A percentile compares a stretch with the other conserved stretches of the same genome.
Evolutionary conservation across 2,329 filamentous ascomycete genomes (phyloP).

Genomic region (Epichloe coenophiala): DNA sequence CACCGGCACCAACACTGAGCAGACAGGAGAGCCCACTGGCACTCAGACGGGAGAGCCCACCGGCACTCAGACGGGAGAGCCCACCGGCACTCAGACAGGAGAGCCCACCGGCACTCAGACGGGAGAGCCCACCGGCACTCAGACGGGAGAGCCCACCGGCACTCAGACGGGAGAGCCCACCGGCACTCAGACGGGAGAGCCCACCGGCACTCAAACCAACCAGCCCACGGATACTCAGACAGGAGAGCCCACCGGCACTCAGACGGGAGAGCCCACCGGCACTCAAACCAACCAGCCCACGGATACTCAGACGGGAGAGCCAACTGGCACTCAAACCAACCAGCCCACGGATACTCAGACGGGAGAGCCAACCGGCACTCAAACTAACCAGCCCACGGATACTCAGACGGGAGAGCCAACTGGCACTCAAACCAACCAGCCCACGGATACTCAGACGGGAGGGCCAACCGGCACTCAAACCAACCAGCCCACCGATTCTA

Average conservation of each 20-base stretch:
- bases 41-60: too few relatives aligned
- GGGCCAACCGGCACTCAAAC: background rate
- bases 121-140: rapidly evolving
- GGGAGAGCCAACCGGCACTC: background rate
- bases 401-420: background rate
- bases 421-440: background rate
- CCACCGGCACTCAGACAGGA: too few relatives aligned
- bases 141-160: too few relatives aligned
- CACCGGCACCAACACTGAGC: background rate
- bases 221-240: background rate
- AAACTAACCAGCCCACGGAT: background rate
- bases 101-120: too few relatives aligned
- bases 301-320: background rate
- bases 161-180: too few relatives aligned
- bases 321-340: background rate
- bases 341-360: background rate
- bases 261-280: background rate
- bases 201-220: background rate
- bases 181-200: too few relatives aligned
- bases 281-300: too few relatives aligned
- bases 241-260: background rate
- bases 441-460: background rate
- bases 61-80: too few relatives aligned
- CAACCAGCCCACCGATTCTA: background rate
- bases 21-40: too few relatives aligned